These are phyloP conservation scores for Suillus subaureus DNA, from an alignment of 768 basidiomycete species.

Conservation along the genomic window DNA sequence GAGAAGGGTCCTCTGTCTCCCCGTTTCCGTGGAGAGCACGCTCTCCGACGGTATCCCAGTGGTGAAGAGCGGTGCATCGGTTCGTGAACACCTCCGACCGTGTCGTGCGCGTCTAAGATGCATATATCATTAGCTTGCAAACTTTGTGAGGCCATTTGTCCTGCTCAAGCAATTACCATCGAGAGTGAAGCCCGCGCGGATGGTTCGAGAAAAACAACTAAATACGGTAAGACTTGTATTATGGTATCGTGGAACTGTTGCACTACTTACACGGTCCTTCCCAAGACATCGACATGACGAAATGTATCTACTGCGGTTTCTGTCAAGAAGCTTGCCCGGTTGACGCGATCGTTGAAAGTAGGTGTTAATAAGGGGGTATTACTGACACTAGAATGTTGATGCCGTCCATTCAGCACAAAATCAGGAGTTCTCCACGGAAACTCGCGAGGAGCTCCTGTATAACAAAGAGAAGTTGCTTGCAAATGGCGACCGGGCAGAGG, in stretches of 20 bases:
- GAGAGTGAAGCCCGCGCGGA: slow-evolving; percentile 96
- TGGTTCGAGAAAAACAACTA: slow-evolving; percentile 94
- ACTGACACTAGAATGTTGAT: slow-evolving; percentile 8
- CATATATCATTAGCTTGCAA: slow-evolving; percentile 75
- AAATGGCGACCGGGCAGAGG: slow-evolving; percentile 95
- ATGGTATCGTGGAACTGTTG: slow-evolving; percentile 13
- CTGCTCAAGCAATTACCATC: slow-evolving; percentile 98
- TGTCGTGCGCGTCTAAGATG: slow-evolving; percentile 11
- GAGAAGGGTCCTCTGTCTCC: slow-evolving; percentile 98
- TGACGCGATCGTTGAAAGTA: slow-evolving; percentile 99
- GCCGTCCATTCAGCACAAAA: slow-evolving; percentile 76
- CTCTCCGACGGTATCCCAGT: slow-evolving; percentile 92
- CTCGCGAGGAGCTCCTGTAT: slow-evolving; percentile 96
- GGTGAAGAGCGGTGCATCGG: slow-evolving; percentile 99
- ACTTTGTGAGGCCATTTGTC: slow-evolving; percentile 98
- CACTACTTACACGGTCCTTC: slow-evolving; percentile 7
- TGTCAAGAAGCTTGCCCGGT: slow-evolving; percentile 99
- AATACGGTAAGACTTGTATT: slow-evolving; percentile 71
- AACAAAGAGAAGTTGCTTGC: slow-evolving; percentile 99
- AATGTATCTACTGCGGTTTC: slow-evolving; percentile 99
- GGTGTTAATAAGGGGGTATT: slow-evolving; percentile 33
- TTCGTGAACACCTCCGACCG: slow-evolving; percentile 41
- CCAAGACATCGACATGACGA: slow-evolving; percentile 98
- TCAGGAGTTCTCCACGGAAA: slow-evolving; percentile 96
- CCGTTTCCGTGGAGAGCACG: slow-evolving; percentile 98